Conservation (phyloP, 108 stramenopile species). For the Asterionellopsis glacialis region DNA sequence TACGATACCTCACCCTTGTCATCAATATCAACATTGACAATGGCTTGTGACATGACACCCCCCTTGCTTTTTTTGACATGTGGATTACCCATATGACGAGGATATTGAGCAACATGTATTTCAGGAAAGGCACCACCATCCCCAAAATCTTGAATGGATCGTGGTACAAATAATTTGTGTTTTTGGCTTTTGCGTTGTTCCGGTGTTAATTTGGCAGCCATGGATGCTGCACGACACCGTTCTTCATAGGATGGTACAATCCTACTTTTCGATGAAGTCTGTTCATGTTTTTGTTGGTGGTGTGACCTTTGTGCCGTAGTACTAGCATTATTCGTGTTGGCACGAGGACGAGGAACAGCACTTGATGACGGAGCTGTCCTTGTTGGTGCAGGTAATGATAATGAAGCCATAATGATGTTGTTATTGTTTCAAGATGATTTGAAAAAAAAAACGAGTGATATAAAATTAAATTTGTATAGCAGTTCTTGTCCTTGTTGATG, state of each 20-base stretch:
- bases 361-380: not conserved
- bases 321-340: no score
- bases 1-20: constrained; percentile 84
- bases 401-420: not conserved
- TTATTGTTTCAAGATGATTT: no score
- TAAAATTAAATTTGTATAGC: no score
- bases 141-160: constrained; percentile 85
- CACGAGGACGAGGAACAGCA: not conserved
- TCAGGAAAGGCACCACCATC: constrained; percentile 99
- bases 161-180: constrained; percentile 85
- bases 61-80: constrained; percentile 34
- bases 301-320: no score
- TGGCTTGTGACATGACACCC: constrained; percentile 37
- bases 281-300: no score
- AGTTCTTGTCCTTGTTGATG: no score
- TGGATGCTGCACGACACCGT: constrained; percentile 65
- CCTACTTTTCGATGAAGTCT: no score
- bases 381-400: constrained; percentile 1
- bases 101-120: constrained; percentile 98
- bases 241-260: no score
- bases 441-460: no score
- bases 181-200: constrained; percentile 51
- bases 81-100: constrained; percentile 96
- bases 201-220: constrained; percentile 49
- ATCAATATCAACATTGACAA: constrained; percentile 89